Conservation (phyloP, 805 yeast genomes). For the Saccharomycopsis fodiens region DNA sequence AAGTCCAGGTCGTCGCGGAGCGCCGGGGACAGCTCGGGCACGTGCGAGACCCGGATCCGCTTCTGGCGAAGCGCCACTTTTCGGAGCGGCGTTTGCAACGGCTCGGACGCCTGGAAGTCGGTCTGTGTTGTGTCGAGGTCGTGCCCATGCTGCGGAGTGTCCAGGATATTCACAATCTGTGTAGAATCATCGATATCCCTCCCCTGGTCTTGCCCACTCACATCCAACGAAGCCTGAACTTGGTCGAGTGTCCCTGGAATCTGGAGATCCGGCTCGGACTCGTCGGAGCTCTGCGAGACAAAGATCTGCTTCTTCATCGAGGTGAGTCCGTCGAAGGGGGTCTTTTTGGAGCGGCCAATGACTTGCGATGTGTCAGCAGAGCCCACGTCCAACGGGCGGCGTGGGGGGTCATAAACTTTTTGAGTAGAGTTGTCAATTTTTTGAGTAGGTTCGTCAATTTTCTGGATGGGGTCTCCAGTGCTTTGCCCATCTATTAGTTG, state of each 20-base stretch:
- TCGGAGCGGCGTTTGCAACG: neutral
- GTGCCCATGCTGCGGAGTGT: slow-evolving; percentile 11
- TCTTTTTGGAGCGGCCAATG: too few species aligned
- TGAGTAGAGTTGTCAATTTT: too few species aligned
- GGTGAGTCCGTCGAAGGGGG: neutral
- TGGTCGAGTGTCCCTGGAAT: slow-evolving; percentile 16
- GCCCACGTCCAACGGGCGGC: too few species aligned
- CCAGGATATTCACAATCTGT: slow-evolving; percentile 10
- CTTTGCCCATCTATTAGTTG: too few species aligned
- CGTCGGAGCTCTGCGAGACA: slow-evolving; percentile 9
- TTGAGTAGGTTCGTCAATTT: too few species aligned
- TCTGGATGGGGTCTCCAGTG: too few species aligned
- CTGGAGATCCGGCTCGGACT: slow-evolving; percentile 13
- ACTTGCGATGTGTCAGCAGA: too few species aligned
- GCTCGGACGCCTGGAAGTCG: neutral
- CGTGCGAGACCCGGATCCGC: slow-evolving; percentile 2
- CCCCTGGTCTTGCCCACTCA: neutral
- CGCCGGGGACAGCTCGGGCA: slow-evolving; percentile 25
- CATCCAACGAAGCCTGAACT: neutral
- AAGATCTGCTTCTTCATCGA: neutral
- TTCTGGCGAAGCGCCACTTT: neutral
- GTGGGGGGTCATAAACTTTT: too few species aligned
- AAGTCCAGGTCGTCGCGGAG: slow-evolving; percentile 21
- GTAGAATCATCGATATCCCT: slow-evolving; percentile 2
- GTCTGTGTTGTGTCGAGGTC: too few species aligned